Percentiles rank a stretch among this genome's conserved stretches.
Evolutionary conservation across 768 basidiomycete species (phyloP).

Genomic region (Tremella mesenterica): DNA sequence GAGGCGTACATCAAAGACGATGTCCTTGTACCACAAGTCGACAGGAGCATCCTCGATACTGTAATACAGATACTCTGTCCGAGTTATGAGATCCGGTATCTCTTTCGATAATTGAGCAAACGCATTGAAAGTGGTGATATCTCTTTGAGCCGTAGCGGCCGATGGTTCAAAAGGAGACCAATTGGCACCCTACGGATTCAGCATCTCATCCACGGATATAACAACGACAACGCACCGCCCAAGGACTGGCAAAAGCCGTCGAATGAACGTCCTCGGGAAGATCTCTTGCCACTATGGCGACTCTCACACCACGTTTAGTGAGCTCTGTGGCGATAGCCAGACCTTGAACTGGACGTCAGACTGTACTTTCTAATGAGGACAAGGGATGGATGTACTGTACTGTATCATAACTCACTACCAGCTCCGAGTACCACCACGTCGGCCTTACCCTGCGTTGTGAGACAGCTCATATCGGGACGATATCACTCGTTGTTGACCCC

Average conservation of each 20-base stretch:
- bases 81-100: constrained; percentile 21
- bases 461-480: no score
- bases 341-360: constrained; percentile 38
- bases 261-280: constrained; percentile 38
- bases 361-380: no score
- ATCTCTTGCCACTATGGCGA: constrained; percentile 41
- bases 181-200: constrained; percentile 37
- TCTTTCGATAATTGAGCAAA: constrained; percentile 24
- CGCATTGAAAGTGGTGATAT: constrained; percentile 27
- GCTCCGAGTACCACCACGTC: no score
- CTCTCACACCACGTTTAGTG: constrained; percentile 22
- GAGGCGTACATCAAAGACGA: constrained; percentile 28
- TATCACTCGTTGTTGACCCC: no score
- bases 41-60: constrained; percentile 2
- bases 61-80: constrained; percentile 25
- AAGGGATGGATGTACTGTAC: no score
- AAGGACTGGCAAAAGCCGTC: constrained; percentile 42
- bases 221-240: constrained; percentile 36
- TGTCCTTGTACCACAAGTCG: constrained; percentile 29
- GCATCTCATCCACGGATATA: background rate
- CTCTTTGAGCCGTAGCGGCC: constrained; percentile 12
- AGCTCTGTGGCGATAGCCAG: constrained; percentile 40
- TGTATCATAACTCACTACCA: no score
- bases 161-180: constrained; percentile 38
- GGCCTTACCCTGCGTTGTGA: no score